A percentile compares a stretch with the other conserved stretches of the same genome.
These are phyloP conservation scores for Nemania sp. DNA, from an alignment of 2,329 filamentous ascomycete genomes.

Conservation along the genomic window DNA sequence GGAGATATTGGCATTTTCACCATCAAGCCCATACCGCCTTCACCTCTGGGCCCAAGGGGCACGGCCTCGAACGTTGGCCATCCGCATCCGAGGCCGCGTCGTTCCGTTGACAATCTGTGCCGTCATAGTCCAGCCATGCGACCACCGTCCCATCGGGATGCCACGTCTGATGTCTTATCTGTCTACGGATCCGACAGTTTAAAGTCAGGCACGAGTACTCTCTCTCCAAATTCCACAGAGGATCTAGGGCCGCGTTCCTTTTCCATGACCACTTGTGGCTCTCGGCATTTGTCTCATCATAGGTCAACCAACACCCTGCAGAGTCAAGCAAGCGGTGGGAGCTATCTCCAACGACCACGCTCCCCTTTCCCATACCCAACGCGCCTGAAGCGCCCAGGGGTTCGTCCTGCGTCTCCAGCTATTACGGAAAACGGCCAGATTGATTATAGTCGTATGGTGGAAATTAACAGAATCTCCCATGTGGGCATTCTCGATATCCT, in stretches of 20 bases:
- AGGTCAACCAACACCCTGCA: conserved; percentile 54
- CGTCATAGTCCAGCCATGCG: conserved; percentile 49
- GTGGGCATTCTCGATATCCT: conserved; percentile 40
- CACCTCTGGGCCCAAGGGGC: conserved; percentile 35
- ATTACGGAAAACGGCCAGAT: conserved; percentile 52
- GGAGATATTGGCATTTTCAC: conserved; percentile 68
- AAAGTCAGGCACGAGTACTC: conserved; percentile 48
- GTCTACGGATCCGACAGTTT: conserved; percentile 59
- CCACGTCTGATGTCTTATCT: conserved; percentile 59
- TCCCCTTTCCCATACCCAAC: conserved; percentile 65
- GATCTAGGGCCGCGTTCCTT: conserved; percentile 54
- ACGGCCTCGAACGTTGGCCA: conserved; percentile 39
- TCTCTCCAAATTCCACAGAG: conserved; percentile 48
- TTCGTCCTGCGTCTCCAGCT: conserved; percentile 55
- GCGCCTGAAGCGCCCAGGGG: conserved; percentile 58
- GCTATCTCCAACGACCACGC: conserved; percentile 55
- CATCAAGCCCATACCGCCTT: conserved; percentile 50
- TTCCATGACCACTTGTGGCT: conserved; percentile 59
- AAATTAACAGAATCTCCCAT: conserved; percentile 53
- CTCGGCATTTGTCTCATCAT: conserved; percentile 51
- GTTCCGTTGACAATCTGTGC: conserved; percentile 40
- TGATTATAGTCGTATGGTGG: conserved; percentile 56
- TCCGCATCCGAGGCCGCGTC: conserved; percentile 38
- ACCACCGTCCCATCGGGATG: conserved; percentile 56
- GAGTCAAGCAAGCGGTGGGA: conserved; percentile 48